These are phyloP conservation scores for Haplosporangium sp. DNA, from an alignment of 371 early-diverging fungal genomes.

Conservation along the genomic window DNA sequence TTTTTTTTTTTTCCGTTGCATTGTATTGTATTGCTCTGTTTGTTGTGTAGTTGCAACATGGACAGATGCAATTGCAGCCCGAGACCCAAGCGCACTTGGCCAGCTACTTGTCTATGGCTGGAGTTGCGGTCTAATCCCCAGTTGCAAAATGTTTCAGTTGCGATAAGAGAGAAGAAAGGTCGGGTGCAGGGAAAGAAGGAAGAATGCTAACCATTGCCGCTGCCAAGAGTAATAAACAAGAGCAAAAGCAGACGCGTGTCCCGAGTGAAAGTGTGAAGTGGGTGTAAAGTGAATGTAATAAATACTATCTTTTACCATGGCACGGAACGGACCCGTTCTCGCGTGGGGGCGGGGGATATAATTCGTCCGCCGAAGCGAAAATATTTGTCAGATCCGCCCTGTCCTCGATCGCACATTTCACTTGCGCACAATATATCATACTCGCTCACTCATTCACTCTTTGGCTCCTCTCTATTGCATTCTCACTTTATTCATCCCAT, in stretches of 20 bases:
- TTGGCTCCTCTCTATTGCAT: neutral
- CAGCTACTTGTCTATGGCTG: conserved; percentile 31
- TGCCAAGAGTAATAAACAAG: conserved; percentile 1
- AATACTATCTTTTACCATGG: no score
- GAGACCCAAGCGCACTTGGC: conserved; percentile 38
- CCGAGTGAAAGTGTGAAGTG: neutral
- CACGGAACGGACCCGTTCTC: no score
- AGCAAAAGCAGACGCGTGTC: neutral
- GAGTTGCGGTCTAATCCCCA: conserved; percentile 26
- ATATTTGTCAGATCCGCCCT: neutral
- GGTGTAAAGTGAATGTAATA: no score
- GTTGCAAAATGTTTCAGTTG: neutral
- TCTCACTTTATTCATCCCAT: neutral
- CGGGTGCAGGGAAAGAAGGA: no score
- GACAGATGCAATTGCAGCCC: conserved; percentile 42
- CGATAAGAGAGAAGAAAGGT: neutral
- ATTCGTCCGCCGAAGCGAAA: conserved; percentile 10
- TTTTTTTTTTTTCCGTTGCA: neutral
- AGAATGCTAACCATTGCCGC: neutral
- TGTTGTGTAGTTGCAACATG: conserved; percentile 39
- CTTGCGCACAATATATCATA: neutral
- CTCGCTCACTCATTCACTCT: neutral
- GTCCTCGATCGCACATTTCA: neutral
- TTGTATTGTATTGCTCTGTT: neutral
- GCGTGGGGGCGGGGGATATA: neutral